These are phyloP conservation scores for Lactarius indigo DNA, from an alignment of 768 basidiomycete species.

Conservation along the genomic window DNA sequence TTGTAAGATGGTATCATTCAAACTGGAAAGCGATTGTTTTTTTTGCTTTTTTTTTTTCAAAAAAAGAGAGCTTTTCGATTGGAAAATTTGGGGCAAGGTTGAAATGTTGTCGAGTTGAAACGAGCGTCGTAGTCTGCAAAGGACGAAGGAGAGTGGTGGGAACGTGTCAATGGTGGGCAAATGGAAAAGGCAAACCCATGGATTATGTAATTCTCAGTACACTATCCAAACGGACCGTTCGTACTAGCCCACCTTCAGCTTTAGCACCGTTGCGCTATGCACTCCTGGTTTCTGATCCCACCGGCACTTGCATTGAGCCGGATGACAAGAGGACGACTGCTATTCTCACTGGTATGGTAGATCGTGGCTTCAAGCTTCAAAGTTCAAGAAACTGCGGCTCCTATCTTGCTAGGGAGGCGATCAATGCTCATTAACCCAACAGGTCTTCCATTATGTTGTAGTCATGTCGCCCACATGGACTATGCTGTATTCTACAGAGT, in stretches of 20 bases:
- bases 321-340: too few species aligned
- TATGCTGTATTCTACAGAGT: too few species aligned
- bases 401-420: neutral
- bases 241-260: too few species aligned
- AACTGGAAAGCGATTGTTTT: neutral
- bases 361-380: too few species aligned
- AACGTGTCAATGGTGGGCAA: neutral
- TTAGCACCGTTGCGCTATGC: too few species aligned
- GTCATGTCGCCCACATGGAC: neutral
- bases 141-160: neutral
- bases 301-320: too few species aligned
- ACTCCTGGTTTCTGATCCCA: too few species aligned
- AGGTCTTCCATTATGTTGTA: neutral
- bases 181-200: neutral
- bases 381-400: too few species aligned
- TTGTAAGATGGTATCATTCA: slow-evolving; percentile 8
- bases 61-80: neutral
- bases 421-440: neutral
- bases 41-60: neutral
- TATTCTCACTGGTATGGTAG: too few species aligned
- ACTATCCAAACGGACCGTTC: too few species aligned
- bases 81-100: neutral
- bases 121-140: neutral
- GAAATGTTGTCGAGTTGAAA: neutral
- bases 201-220: neutral